Conservation (phyloP, 495 filamentous ascomycete genomes). For the Annulohypoxylon maeteangense region DNA sequence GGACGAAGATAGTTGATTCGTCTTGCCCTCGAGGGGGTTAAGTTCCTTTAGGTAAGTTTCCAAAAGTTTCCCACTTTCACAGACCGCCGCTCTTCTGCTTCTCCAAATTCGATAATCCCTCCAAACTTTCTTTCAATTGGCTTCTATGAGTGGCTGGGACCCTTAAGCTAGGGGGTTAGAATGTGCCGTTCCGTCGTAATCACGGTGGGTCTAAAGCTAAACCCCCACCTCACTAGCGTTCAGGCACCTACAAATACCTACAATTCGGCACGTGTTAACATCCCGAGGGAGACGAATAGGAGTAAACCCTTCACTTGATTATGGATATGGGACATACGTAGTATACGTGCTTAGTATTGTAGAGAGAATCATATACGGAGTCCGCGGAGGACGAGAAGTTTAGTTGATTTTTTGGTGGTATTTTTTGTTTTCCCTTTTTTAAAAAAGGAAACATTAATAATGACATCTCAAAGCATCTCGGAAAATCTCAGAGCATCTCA, state of each 20-base stretch:
- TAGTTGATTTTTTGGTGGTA: no score
- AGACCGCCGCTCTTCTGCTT: slow-evolving; percentile 38
- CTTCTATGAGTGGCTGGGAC: slow-evolving; percentile 32
- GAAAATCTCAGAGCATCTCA: background rate
- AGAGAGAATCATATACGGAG: no score
- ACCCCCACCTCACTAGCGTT: slow-evolving; percentile 19
- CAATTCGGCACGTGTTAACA: slow-evolving; percentile 5
- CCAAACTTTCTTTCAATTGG: slow-evolving; percentile 34
- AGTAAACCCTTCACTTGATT: background rate
- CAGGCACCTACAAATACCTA: background rate
- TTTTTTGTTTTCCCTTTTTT: no score
- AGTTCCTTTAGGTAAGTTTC: slow-evolving; percentile 11
- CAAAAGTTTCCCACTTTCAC: slow-evolving; percentile 28
- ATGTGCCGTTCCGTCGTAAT: slow-evolving; percentile 40
- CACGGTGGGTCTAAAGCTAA: slow-evolving; percentile 25
- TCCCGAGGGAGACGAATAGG: slow-evolving; percentile 18
- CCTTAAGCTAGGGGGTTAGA: slow-evolving; percentile 30
- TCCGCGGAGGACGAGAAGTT: no score
- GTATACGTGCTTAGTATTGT: no score
- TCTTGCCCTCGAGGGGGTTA: slow-evolving; percentile 19
- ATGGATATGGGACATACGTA: background rate
- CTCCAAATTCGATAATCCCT: slow-evolving; percentile 29
- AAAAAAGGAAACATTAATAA: no score
- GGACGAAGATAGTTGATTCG: slow-evolving; percentile 21
- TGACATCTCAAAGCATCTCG: no score